Evolutionary conservation across 2,329 filamentous ascomycete genomes (phyloP).

Genomic region (Didymella pinodella): DNA sequence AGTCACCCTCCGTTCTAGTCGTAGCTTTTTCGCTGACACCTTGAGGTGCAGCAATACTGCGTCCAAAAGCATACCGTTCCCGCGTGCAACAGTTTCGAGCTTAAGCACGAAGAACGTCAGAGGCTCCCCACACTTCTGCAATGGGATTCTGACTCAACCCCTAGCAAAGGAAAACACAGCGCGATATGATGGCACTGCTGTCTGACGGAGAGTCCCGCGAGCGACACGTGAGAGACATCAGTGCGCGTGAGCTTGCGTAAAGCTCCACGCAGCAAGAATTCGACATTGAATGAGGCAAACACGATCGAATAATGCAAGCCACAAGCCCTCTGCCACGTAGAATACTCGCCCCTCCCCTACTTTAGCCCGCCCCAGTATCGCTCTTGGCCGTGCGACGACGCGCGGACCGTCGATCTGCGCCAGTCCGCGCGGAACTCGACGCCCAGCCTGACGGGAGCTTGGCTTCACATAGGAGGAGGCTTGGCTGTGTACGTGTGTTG

Average conservation of each 20-base stretch:
- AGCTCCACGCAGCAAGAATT: background rate
- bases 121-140: background rate
- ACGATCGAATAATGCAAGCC: background rate
- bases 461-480: slow-evolving; percentile 9
- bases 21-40: background rate
- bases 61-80: background rate
- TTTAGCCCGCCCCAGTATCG: background rate
- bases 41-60: background rate
- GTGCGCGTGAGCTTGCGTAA: background rate
- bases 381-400: slow-evolving; percentile 20
- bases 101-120: background rate
- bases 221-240: background rate
- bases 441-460: slow-evolving; percentile 10
- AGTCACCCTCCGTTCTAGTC: background rate
- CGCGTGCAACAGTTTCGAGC: background rate
- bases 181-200: too few species aligned
- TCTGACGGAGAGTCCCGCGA: too few species aligned
- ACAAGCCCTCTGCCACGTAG: background rate
- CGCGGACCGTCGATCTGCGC: slow-evolving; percentile 2
- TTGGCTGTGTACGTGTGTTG: slow-evolving; percentile 8
- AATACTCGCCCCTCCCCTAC: background rate
- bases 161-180: background rate
- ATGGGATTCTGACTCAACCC: background rate
- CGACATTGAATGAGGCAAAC: background rate
- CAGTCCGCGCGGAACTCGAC: background rate